Evolutionary conservation across 345 rosid genomes (phyloP), one percentile per base, ranked within the genome.

Genomic region (Garcia nutans): DNA sequence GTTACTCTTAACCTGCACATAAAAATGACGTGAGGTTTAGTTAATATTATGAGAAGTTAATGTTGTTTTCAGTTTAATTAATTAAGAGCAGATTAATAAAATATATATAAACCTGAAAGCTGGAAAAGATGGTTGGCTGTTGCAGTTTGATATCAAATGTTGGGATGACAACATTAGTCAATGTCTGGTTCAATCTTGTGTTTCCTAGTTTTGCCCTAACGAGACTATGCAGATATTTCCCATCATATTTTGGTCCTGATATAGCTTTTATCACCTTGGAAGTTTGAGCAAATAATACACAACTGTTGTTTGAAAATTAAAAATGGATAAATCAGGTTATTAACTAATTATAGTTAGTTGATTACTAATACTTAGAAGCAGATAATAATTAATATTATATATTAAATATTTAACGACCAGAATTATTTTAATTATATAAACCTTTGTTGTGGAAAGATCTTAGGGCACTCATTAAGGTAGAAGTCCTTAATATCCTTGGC

Each of bases 131-230:
- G 59, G 80, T 66, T 37, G 97, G 97, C 80, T 90, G 93, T 68
- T 90, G 91, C 20, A 28, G 33, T 69, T 84, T 86, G 81, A 92
- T 86, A 81, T 92, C 97, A 70, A 92, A 92, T 5, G 97, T 85
- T 20, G 94, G 93, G 65, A 92, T 92, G 10, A 92, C 94, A 33
- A 92, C 82, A 12, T 90, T 92, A 17, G 97, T 90, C 68, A 92
- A 78, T 17, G 97, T 81, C 79, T 92, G 84, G 63, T 73, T 78
- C 81, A 92, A 72, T 58, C 78, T 77, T 45, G 70, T 76, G 19
- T 85, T 79, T 20, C 95, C 92, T 55, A 92, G 71, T 63, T 78
- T 83, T 47, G 79, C 80, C 76, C 58, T 82, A 15, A 90, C 74
- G 42, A 88, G 45, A 45, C 72, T 67, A 66, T 76, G 92, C 58